These are phyloP conservation scores for Boletus reticulatus DNA, from an alignment of 768 basidiomycete genomes.

Conservation along the genomic window DNA sequence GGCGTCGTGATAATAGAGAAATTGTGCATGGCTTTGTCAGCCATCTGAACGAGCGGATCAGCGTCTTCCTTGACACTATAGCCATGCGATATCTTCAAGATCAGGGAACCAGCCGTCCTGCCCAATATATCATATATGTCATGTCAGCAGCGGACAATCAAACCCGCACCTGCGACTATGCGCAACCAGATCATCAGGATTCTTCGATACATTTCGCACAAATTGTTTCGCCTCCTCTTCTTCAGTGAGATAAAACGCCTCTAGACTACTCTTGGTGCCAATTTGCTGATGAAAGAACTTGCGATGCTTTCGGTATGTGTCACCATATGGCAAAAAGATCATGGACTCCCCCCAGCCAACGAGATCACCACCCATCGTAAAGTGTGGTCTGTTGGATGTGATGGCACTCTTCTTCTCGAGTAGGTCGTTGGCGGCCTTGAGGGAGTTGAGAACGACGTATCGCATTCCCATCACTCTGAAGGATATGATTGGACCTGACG, in stretches of 20 bases:
- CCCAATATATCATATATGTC: neutral
- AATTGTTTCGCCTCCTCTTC: slow-evolving; percentile 5
- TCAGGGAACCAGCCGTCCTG: slow-evolving; percentile 35
- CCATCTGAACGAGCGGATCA: slow-evolving; percentile 33
- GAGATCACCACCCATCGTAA: slow-evolving; percentile 21
- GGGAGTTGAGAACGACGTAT: slow-evolving; percentile 48
- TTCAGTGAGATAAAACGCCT: slow-evolving; percentile 3
- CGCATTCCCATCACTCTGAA: slow-evolving; percentile 38
- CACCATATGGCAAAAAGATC: slow-evolving; percentile 10
- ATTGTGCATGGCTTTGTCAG: slow-evolving; percentile 20
- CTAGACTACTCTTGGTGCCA: slow-evolving; percentile 5
- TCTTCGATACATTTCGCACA: neutral
- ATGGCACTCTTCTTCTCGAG: slow-evolving; percentile 10
- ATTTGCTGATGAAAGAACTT: slow-evolving; percentile 9
- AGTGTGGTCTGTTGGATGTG: slow-evolving; percentile 5
- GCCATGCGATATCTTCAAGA: slow-evolving; percentile 37
- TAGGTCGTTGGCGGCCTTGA: slow-evolving; percentile 29
- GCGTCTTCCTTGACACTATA: slow-evolving; percentile 27
- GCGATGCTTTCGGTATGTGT: slow-evolving; percentile 5
- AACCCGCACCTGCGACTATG: slow-evolving; percentile 6
- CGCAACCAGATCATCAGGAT: neutral
- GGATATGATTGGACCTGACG: slow-evolving; percentile 9
- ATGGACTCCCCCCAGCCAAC: slow-evolving; percentile 5
- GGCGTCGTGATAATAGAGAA: slow-evolving; percentile 7
- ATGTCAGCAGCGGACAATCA: neutral